Evolutionary conservation across 1,284 basidiomycete species (phyloP), one percentile per base, ranked within the genome.

Genomic region (Marasmius oreades): DNA sequence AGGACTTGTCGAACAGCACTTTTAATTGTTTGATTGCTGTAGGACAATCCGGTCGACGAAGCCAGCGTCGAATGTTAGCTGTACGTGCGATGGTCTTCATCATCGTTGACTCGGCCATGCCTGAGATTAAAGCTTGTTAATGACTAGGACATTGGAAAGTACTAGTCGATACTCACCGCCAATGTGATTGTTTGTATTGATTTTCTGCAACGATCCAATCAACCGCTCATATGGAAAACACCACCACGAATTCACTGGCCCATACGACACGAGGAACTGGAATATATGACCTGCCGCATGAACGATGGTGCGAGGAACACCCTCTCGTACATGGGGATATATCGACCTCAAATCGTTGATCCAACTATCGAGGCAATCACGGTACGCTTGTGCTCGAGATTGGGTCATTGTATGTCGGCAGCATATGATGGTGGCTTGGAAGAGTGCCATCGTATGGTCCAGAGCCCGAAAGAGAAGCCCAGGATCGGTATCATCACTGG

Each of bases 191-290:
- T 66, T 66, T 1, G 57, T 63, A 11, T 58, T 53, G 23, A 64
- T 53, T 11, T 55, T 56, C 39, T 66, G 65, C 2, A 67, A 31
- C 5, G 58, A 51, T 1, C 60, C 59, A 56, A 62, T 66, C 11
- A 62, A 42, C 6, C 64, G 52, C 46, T 68, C 64, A 54, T 63
- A 67, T 2, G 63, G 61, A 37, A 63, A 66, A 39, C 53, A 55
- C 57, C 66, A 62, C 65, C 64, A 67, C 16, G 59, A 50, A 14
- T 62, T 55, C 11, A 62, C 58, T 31, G 65, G 66, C 12, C 66
- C 64, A 55, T 55, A 68, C 23, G 46, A 39, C 3, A 34, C 26
- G 0, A 68, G 44, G 33, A 63, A 62, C 24, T 62, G 58, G 31
- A 46, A 48, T 22, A 67, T 39, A 51, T 68, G 66, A 26, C 62